phyloP scores from a whole-genome alignment of 495 filamentous ascomycete genomes.

The Podospora conica region DNA sequence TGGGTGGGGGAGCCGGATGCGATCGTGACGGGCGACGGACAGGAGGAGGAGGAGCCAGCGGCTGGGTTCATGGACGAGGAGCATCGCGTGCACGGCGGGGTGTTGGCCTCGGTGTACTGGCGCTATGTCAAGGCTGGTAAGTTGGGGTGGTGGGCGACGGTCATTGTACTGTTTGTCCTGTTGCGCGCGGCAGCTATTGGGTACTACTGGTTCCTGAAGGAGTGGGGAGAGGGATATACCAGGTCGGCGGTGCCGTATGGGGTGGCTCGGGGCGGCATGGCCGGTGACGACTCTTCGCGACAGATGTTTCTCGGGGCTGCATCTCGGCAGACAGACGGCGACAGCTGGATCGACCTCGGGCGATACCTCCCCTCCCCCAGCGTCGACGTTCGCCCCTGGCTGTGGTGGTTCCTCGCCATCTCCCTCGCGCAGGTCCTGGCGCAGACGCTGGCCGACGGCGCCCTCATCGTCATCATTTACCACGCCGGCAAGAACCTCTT shows the following conservation, averaged over 20 bases:
- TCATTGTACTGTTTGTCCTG: constrained; percentile 52
- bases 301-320: not conserved
- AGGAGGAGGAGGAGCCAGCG: constrained; percentile 41
- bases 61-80: constrained; percentile 83
- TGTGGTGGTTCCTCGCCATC: constrained; percentile 58
- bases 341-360: constrained; percentile 38
- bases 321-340: constrained; percentile 22
- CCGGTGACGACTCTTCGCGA: not conserved
- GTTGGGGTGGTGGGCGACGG: constrained; percentile 60
- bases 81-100: constrained; percentile 65
- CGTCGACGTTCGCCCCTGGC: constrained; percentile 67
- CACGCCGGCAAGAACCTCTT: constrained; percentile 69
- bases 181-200: constrained; percentile 55
- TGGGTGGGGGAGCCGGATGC: not conserved
- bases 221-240: constrained; percentile 72
- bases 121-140: constrained; percentile 73
- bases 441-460: constrained; percentile 47
- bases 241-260: constrained; percentile 9
- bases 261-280: not conserved
- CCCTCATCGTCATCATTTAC: constrained; percentile 67
- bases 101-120: constrained; percentile 71
- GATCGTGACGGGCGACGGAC: constrained; percentile 7
- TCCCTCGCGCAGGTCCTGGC: constrained; percentile 51
- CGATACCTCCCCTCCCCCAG: constrained; percentile 53
- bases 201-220: constrained; percentile 75